phyloP scores from a whole-genome alignment of 192 early-diverging fungal species.

The Coemansia sp. region DNA sequence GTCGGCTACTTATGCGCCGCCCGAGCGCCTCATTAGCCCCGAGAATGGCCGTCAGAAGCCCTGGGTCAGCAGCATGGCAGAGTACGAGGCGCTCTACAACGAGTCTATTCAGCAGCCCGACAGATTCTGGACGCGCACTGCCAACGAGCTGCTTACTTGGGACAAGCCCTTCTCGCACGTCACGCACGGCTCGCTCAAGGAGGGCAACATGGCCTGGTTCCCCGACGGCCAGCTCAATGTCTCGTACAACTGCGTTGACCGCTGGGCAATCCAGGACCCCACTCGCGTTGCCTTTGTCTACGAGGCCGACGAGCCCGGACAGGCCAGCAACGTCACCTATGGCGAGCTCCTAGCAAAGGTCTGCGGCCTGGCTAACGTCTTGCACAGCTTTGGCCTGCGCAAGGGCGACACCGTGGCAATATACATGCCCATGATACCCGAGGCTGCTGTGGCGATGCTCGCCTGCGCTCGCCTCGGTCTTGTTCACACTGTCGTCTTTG shows the following conservation, averaged over 20 bases:
- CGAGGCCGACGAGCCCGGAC: constrained; percentile 88
- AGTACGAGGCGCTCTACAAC: constrained; percentile 83
- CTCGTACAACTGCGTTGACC: constrained; percentile 96
- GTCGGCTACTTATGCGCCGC: constrained; percentile 56
- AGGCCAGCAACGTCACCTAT: constrained; percentile 82
- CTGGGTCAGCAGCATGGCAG: constrained; percentile 69
- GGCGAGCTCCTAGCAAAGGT: constrained; percentile 82
- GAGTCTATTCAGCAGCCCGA: constrained; percentile 78
- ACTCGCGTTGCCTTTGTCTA: constrained; percentile 82
- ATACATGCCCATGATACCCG: constrained; percentile 98
- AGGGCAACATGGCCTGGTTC: constrained; percentile 96
- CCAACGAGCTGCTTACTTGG: constrained; percentile 82
- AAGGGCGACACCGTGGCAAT: constrained; percentile 96
- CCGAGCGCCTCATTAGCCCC: constrained; percentile 64
- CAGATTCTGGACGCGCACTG: constrained; percentile 87
- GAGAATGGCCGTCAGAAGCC: constrained; percentile 60
- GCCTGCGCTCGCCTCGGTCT: constrained; percentile 94
- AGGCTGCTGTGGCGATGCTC: constrained; percentile 90
- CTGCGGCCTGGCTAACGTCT: constrained; percentile 81
- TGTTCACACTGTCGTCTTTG: constrained; percentile 95
- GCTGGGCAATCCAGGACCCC: constrained; percentile 81
- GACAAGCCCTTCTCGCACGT: constrained; percentile 76
- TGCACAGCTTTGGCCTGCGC: constrained; percentile 78
- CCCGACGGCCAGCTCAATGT: constrained; percentile 89
- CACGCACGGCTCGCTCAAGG: constrained; percentile 70